Base-by-base conservation (phyloP, 345 rosid genomes). In the Abelmoschus esculentus region DNA sequence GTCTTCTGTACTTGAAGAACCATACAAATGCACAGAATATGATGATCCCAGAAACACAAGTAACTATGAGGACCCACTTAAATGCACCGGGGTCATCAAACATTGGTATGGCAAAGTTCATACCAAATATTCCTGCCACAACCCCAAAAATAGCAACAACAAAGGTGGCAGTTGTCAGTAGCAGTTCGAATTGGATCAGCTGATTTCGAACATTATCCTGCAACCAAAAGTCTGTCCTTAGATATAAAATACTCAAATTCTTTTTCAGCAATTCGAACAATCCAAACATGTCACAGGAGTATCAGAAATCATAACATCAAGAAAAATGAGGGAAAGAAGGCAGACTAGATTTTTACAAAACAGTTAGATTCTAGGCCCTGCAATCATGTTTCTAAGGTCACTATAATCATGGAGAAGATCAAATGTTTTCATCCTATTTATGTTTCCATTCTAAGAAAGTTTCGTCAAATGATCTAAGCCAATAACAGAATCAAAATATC, bases 141-240 rank as follows among this genome's bases (percentile, higher is more conserved):
- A 95, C 99, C 52, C 97, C 99, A 62, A 95, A 95, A 50, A 95
- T 90, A 38, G 99, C 97, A 18, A 88, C 99, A 31, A 95, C 98
- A 42, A 95, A 95, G 3, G 98, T 91, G 0, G 97, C 98, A 0
- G 99, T 91, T 0, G 99, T 95, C 17, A 95, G 85, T 8, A 95
- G 84, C 75, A 95, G 85, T 86, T 95, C 99, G 55, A 91, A 95
- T 22, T 95, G 99, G 81, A 95, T 95, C 76, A 95, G 87, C 77
- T 95, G 98, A 79, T 95, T 95, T 69, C 98, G 86, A 44, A 95
- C 99, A 75, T 90, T 95, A 75, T 91, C 99, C 98, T 95, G 83
- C 79, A 79, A 61, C n/a, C 11, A 52, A 57, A 17, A 73, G 53
- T 61, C 32, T 12, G 11, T 65, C 60, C n/a, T 11, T 11, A 71